Evolutionary conservation across 768 basidiomycete genomes (phyloP).

Genomic region (Chlorophyllum brunneum): DNA sequence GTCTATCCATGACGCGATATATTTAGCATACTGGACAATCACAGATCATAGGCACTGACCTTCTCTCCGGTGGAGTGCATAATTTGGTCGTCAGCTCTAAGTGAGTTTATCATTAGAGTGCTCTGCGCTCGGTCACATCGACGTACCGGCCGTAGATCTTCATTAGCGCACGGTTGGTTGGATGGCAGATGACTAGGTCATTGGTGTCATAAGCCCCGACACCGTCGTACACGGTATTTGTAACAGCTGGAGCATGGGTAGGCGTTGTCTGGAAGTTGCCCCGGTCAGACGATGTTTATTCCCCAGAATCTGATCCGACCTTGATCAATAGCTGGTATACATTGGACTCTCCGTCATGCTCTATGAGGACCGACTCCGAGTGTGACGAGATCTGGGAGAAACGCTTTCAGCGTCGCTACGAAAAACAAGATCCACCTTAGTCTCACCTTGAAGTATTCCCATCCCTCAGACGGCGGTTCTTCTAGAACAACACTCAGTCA

Average conservation of each 20-base stretch:
- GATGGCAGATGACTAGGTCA: slow-evolving; percentile 38
- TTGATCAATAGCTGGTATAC: slow-evolving; percentile 7
- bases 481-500: slow-evolving; percentile 3
- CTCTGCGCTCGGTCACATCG: slow-evolving; percentile 24
- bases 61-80: slow-evolving; percentile 40
- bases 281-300: not conserved
- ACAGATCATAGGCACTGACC: slow-evolving; percentile 17
- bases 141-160: slow-evolving; percentile 32
- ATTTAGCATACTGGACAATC: not conserved
- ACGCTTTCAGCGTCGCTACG: not conserved
- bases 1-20: slow-evolving; percentile 19
- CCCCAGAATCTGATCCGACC: not conserved
- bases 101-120: slow-evolving; percentile 25
- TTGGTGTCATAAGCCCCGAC: slow-evolving; percentile 31
- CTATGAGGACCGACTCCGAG: slow-evolving; percentile 7
- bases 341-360: not conserved
- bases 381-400: slow-evolving; percentile 3
- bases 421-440: too few relatives aligned
- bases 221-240: slow-evolving; percentile 29
- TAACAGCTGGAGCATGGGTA: slow-evolving; percentile 22
- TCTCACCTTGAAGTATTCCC: slow-evolving; percentile 16
- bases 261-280: slow-evolving; percentile 4
- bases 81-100: slow-evolving; percentile 37
- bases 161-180: slow-evolving; percentile 30
- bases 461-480: slow-evolving; percentile 12